Base-by-base conservation (phyloP, 768 basidiomycete species). In the Coprinopsis strossmayeri region DNA sequence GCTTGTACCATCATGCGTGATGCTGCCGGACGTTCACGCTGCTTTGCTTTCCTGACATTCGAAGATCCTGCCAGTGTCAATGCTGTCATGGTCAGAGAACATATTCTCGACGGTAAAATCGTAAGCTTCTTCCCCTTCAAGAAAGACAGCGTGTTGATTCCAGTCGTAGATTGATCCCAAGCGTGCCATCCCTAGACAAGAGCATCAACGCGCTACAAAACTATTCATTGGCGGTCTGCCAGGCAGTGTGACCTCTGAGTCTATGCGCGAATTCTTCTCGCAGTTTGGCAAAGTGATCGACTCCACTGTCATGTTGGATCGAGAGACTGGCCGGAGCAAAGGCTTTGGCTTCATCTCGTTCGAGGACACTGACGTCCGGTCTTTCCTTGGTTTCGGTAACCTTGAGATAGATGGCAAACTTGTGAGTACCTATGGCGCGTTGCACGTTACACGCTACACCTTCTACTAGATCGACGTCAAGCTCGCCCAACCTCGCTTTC, bases 1-100 rank as follows among this genome's bases (percentile, higher is more conserved):
- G 90, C 93, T 32, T 96, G 91, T 66, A 97, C 92, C 11, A 98
- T 99, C 70, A 98, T 99, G 93, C 88, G 95, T 57, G 96, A 99
- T 64, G 85, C 86, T 12, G 84, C 85, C 35, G 94, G 94, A 26
- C 82, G 95, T 51, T 98, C 95, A 43, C 74, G 96, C 50, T 97
- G 96, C 59, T 99, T 99, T 69, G 96, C 93, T 15, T 99, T 98
- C 71, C 69, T 98, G 62, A 98, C 96, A 1, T 99, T 98, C 64
- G 87, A 90, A 50, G 88, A 95, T 39, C 83, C 92, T 7, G 81
- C 87, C 5, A 88, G 90, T 53, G 95, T 99, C 44, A 94, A 94
- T 65, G 84, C 87, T 11, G 96, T 99, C 47, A 91, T 99, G 90
- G 85, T 89, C 32, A 79, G 90, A 57, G 91, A 94, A 64, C 96